A percentile compares a stretch with the other conserved stretches of the same genome.
Evolutionary conservation across 441 rosid genomes (phyloP).

Genomic region (Raphanus hybrid): DNA sequence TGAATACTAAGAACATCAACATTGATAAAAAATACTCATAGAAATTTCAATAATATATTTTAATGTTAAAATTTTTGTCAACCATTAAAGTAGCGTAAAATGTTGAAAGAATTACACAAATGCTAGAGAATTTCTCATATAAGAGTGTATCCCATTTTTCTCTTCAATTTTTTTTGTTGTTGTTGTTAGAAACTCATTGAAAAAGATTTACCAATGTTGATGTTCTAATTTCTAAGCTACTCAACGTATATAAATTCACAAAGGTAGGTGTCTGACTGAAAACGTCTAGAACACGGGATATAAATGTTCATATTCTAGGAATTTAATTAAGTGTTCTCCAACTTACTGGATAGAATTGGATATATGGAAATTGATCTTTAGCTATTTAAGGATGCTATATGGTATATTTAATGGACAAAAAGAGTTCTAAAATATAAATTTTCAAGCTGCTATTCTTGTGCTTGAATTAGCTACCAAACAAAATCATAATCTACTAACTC

Average conservation of each 20-base stretch:
- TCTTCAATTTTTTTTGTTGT: too few relatives aligned
- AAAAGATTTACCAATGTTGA: too few relatives aligned
- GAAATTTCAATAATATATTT: too few relatives aligned
- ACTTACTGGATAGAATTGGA: not conserved
- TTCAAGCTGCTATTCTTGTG: not conserved
- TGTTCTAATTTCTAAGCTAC: not conserved
- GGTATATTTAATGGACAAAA: not conserved
- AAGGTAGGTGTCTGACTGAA: not conserved
- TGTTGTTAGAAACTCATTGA: too few relatives aligned
- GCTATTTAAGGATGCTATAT: not conserved
- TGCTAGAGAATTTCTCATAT: too few relatives aligned
- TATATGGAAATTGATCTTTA: not conserved
- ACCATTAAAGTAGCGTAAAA: too few relatives aligned
- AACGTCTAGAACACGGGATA: slow-evolving; percentile 9
- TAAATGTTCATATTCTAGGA: slow-evolving; percentile 1
- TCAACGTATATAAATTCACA: not conserved
- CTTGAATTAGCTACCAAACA: slow-evolving; percentile 1
- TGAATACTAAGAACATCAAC: not conserved
- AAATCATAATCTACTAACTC: not conserved
- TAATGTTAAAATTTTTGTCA: too few relatives aligned
- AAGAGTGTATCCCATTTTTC: too few relatives aligned
- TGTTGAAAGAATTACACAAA: too few relatives aligned
- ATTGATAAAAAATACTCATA: not conserved
- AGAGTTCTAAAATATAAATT: not conserved
- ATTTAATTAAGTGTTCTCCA: not conserved